Conservation (phyloP, 1,284 basidiomycete species). For the Marasmius sp. region DNA sequence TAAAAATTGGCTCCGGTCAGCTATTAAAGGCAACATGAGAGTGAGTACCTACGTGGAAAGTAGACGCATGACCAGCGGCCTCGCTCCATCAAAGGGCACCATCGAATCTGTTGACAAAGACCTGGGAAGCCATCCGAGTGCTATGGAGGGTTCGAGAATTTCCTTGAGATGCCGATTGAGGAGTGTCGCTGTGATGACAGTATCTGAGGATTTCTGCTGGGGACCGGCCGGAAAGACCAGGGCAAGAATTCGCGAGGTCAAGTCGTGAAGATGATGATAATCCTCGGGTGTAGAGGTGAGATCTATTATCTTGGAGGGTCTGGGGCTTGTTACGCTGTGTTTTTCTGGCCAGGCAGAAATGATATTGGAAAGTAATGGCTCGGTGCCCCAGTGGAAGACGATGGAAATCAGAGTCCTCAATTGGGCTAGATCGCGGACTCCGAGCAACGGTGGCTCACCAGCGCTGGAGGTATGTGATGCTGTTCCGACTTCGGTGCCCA, state of each 20-base stretch:
- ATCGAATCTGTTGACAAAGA: constrained; percentile 35
- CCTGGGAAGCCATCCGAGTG: constrained; percentile 71
- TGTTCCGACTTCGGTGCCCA: constrained; percentile 29
- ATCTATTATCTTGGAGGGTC: constrained; percentile 39
- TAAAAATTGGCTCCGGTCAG: constrained; percentile 24
- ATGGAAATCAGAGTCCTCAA: constrained; percentile 66
- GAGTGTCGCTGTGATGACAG: constrained; percentile 59
- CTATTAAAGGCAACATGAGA: constrained; percentile 12
- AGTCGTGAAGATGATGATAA: constrained; percentile 39
- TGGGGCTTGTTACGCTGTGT: constrained; percentile 17
- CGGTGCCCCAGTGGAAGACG: constrained; percentile 68
- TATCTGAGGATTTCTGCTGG: constrained; percentile 46
- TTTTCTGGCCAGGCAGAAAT: constrained; percentile 42
- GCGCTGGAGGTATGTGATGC: background rate
- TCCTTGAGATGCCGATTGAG: constrained; percentile 58
- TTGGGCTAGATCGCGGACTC: constrained; percentile 62
- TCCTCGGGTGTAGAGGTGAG: constrained; percentile 41
- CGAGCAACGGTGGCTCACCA: constrained; percentile 41
- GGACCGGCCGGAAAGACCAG: constrained; percentile 54
- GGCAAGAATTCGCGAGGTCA: constrained; percentile 42
- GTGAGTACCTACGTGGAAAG: constrained; percentile 53
- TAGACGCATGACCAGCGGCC: constrained; percentile 53
- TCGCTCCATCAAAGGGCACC: constrained; percentile 34
- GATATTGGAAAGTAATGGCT: constrained; percentile 48
- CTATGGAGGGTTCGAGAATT: constrained; percentile 55